Evolutionary conservation across 768 basidiomycete genomes (phyloP).

Genomic region (Naganishia kalamii): DNA sequence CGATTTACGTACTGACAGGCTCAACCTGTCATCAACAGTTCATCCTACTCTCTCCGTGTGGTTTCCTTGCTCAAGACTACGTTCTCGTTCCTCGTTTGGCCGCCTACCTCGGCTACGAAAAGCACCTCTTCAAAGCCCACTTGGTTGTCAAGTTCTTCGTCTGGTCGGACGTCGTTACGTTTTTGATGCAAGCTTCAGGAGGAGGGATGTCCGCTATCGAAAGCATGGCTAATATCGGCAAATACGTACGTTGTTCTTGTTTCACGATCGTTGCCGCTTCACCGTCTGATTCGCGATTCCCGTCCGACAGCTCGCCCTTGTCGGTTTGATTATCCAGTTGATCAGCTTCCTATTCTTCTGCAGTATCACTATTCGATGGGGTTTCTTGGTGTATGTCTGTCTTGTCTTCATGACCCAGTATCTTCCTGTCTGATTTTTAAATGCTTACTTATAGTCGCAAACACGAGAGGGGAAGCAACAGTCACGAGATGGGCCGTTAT

Average conservation of each 20-base stretch:
- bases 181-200: constrained; percentile 44
- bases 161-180: constrained; percentile 43
- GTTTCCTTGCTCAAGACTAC: constrained; percentile 44
- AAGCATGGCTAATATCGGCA: constrained; percentile 30
- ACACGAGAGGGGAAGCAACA: neutral
- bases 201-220: constrained; percentile 39
- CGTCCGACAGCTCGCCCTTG: constrained; percentile 35
- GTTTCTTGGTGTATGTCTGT: constrained; percentile 29
- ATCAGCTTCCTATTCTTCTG: constrained; percentile 41
- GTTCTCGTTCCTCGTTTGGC: constrained; percentile 43
- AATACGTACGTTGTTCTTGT: constrained; percentile 16
- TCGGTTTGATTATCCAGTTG: constrained; percentile 43
- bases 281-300: neutral
- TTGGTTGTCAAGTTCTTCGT: constrained; percentile 40
- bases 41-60: constrained; percentile 42
- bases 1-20: no score
- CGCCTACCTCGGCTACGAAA: constrained; percentile 31
- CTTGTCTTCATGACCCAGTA: neutral
- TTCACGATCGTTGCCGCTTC: neutral
- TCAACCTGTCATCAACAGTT: no score
- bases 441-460: constrained; percentile 5
- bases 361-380: constrained; percentile 34
- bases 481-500: neutral
- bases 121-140: constrained; percentile 36
- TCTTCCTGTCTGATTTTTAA: neutral